These are phyloP conservation scores for Dryas integrifolia DNA, from an alignment of 331 rosid species.

Conservation along the genomic window DNA sequence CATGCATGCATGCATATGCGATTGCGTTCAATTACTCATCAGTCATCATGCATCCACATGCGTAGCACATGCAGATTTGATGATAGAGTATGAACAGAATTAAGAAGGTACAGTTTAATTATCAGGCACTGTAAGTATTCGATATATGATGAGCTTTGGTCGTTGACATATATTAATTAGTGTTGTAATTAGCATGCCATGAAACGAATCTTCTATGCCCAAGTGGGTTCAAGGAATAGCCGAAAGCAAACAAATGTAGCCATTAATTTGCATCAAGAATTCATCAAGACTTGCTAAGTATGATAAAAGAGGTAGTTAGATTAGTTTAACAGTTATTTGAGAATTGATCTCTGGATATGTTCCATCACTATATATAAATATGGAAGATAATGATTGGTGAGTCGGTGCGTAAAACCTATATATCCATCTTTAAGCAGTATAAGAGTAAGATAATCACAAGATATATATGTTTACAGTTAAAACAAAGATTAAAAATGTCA, in stretches of 20 bases:
- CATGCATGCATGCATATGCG: no score
- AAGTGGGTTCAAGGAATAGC: conserved; percentile 14
- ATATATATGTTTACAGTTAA: conserved; percentile 9
- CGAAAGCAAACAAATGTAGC: conserved; percentile 14
- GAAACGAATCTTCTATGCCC: conserved; percentile 2
- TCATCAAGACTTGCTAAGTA: conserved; percentile 2
- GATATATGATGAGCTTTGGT: background rate
- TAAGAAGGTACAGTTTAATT: background rate
- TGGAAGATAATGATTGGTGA: conserved; percentile 27
- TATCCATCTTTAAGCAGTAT: conserved; percentile 2
- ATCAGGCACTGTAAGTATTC: background rate
- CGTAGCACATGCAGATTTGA: background rate
- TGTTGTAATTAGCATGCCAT: conserved; percentile 9
- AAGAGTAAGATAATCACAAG: background rate
- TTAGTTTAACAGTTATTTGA: background rate
- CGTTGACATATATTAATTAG: conserved; percentile 7
- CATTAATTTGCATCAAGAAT: background rate
- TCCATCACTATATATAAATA: conserved; percentile 2
- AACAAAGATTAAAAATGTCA: conserved; percentile 26
- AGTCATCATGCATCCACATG: background rate
- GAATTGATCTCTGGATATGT: conserved; percentile 28
- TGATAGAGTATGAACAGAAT: no score
- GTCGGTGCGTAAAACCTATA: conserved; percentile 32
- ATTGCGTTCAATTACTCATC: background rate
- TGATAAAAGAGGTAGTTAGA: conserved; percentile 14